Evolutionary conservation across 1,284 basidiomycete genomes (phyloP).

Genomic region (Cutaneotrichosporon sp.): DNA sequence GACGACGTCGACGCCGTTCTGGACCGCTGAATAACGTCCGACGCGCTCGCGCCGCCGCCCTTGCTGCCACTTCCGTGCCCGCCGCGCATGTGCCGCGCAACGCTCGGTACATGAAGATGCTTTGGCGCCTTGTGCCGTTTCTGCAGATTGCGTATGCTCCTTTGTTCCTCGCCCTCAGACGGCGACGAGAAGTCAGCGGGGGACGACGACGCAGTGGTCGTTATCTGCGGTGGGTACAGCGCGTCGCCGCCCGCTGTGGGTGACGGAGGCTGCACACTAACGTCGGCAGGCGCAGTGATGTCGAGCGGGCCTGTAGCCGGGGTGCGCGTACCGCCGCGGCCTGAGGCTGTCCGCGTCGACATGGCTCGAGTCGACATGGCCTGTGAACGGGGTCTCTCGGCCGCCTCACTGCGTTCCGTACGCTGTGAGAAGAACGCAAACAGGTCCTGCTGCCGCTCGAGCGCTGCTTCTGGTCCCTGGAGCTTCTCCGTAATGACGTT

Average conservation of each 20-base stretch:
- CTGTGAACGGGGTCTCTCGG: not conserved
- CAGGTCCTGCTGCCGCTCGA: constrained; percentile 74
- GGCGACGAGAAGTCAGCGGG: constrained; percentile 7
- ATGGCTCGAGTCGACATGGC: not conserved
- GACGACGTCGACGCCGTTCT: constrained; percentile 26
- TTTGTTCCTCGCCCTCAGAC: constrained; percentile 9
- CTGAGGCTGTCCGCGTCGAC: not conserved
- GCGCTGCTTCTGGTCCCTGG: constrained; percentile 79
- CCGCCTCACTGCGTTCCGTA: constrained; percentile 1
- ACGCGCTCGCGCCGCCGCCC: not conserved
- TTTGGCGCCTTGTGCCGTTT: constrained; percentile 22
- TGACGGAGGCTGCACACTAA: constrained; percentile 8
- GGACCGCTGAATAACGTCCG: constrained; percentile 6
- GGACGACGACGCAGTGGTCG: constrained; percentile 4
- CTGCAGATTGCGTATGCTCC: not conserved
- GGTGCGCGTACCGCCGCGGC: not conserved
- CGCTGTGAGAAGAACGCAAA: constrained; percentile 65
- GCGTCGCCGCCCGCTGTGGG: not conserved
- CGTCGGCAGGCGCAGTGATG: constrained; percentile 4
- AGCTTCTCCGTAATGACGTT: constrained; percentile 75
- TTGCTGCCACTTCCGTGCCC: no score
- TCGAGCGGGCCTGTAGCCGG: not conserved
- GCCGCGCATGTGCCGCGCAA: not conserved
- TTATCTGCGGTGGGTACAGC: not conserved
- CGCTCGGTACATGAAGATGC: constrained; percentile 41